Conservation (phyloP, 2,329 filamentous ascomycete genomes). For the Colletotrichum nymphaeae region DNA sequence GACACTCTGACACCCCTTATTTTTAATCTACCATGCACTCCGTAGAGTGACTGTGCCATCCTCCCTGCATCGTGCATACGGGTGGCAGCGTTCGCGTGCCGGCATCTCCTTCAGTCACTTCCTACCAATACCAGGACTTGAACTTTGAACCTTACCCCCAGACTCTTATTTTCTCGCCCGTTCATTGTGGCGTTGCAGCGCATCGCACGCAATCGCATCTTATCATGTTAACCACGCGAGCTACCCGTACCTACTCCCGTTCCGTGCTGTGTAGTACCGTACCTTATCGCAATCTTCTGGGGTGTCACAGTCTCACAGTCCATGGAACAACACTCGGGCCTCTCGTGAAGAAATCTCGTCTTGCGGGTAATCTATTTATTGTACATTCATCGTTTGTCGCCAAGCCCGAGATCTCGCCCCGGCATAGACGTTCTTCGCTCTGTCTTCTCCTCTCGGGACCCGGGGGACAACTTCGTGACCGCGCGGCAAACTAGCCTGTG, state of each 20-base stretch:
- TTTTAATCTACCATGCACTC: too few species aligned
- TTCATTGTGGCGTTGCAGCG: background rate
- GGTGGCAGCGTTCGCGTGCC: conserved; percentile 9
- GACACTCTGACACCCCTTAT: background rate
- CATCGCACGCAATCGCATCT: background rate
- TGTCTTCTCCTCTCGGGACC: background rate
- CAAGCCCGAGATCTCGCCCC: conserved; percentile 20
- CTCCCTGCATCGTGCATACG: conserved; percentile 33
- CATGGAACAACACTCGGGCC: background rate
- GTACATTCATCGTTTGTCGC: conserved; percentile 34
- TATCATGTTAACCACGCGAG: background rate
- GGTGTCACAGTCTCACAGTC: background rate
- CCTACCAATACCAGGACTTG: too few species aligned
- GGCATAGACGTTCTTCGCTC: conserved; percentile 7
- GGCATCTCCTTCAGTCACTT: background rate
- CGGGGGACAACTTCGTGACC: conserved; percentile 25
- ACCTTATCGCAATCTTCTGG: background rate
- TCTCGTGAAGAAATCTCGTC: conserved; percentile 13
- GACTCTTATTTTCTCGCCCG: background rate
- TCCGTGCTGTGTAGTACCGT: background rate
- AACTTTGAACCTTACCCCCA: background rate
- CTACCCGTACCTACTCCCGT: background rate
- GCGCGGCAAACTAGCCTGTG: conserved; percentile 19
- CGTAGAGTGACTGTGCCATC: background rate
- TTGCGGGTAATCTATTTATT: conserved; percentile 36